phyloP scores from a whole-genome alignment of 352 stramenopile species.

The Phytophthora boehmeriae region DNA sequence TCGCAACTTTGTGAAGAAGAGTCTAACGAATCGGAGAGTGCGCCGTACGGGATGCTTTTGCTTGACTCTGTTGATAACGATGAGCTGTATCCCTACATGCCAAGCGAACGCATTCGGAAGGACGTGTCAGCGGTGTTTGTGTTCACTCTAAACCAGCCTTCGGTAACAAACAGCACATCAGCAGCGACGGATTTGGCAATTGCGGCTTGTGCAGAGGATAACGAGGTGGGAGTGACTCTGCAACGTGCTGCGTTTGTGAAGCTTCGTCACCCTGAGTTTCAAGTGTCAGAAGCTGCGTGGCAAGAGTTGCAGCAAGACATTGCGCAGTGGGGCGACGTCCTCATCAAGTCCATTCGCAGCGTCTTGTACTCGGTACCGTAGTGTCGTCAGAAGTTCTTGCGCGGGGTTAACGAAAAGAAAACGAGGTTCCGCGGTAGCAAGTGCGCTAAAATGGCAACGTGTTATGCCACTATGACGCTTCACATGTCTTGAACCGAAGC shows the following conservation, averaged over 20 bases:
- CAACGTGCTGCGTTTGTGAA: conserved; percentile 21
- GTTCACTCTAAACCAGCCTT: conserved; percentile 1
- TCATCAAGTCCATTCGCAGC: conserved; percentile 17
- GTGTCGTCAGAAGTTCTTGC: too few relatives aligned
- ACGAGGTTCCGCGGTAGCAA: too few relatives aligned
- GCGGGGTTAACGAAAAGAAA: too few relatives aligned
- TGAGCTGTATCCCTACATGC: conserved; percentile 15
- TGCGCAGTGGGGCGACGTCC: conserved; percentile 22
- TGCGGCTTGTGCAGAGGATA: too few relatives aligned
- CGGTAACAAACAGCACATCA: too few relatives aligned
- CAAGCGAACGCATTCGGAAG: conserved; percentile 9
- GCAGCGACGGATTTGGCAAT: neutral
- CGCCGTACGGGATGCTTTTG: too few relatives aligned
- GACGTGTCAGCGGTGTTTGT: conserved; percentile 11
- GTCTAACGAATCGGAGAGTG: neutral
- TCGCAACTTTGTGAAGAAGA: neutral
- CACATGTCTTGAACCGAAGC: too few relatives aligned
- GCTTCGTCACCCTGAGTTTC: conserved; percentile 20
- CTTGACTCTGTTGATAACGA: conserved; percentile 28
- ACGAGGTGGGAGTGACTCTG: conserved; percentile 25
- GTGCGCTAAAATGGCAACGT: too few relatives aligned
- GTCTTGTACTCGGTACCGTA: conserved; percentile 15
- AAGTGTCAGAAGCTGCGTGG: neutral
- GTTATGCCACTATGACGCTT: too few relatives aligned
- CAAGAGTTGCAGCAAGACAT: conserved; percentile 19